A percentile compares a stretch with the other conserved stretches of the same genome.
These are phyloP conservation scores for Golubevia sp. DNA, from an alignment of 1,284 basidiomycete species.

Conservation along the genomic window DNA sequence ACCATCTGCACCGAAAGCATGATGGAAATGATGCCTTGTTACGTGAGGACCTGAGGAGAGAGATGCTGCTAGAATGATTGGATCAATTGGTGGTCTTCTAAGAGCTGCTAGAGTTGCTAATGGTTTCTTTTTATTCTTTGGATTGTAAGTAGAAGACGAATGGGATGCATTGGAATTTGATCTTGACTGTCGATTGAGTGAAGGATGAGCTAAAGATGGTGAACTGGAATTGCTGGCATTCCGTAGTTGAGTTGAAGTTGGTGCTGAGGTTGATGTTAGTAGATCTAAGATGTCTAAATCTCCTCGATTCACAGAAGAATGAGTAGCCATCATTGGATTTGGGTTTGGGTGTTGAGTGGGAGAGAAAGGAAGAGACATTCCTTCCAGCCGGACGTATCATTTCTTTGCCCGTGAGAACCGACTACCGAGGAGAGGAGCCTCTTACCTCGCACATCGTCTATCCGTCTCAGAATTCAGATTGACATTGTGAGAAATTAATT, in stretches of 20 bases:
- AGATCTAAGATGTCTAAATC: background rate
- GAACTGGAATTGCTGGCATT: background rate
- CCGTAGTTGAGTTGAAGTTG: background rate
- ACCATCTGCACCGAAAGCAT: slow-evolving; percentile 44
- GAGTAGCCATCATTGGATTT: background rate
- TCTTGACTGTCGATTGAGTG: too few relatives aligned
- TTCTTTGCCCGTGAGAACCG: too few relatives aligned
- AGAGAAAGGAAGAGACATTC: too few relatives aligned
- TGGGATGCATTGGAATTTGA: background rate
- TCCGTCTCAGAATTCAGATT: too few relatives aligned
- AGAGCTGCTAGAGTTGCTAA: slow-evolving; percentile 49
- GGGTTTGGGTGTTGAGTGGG: too few relatives aligned
- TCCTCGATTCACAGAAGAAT: background rate
- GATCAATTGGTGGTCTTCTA: slow-evolving; percentile 50
- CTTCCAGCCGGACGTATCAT: too few relatives aligned
- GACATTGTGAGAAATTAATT: too few relatives aligned
- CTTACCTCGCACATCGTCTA: too few relatives aligned
- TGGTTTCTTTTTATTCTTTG: background rate
- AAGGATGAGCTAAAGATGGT: too few relatives aligned
- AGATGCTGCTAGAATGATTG: slow-evolving; percentile 50
- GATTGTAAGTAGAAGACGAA: background rate
- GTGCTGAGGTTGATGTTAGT: background rate
- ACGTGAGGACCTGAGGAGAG: slow-evolving; percentile 48
- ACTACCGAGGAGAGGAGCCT: too few relatives aligned
- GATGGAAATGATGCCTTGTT: slow-evolving; percentile 55